phyloP scores from a whole-genome alignment of 495 filamentous ascomycete genomes.

The Halenospora varia region DNA sequence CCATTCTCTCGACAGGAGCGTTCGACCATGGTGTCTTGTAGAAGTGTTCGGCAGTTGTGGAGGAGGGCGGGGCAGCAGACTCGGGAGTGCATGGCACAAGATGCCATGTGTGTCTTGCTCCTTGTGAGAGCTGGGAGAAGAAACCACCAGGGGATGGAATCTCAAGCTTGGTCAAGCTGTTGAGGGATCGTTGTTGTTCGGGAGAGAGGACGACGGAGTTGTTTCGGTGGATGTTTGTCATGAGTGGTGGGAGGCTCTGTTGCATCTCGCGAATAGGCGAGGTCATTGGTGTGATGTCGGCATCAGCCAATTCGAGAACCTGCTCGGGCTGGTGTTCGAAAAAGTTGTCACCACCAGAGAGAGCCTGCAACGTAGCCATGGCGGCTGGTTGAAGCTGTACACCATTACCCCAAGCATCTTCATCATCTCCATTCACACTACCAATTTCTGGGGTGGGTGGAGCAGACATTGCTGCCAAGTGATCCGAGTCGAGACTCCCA shows the following conservation, averaged over 20 bases:
- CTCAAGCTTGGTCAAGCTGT: slow-evolving; percentile 62
- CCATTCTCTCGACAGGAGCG: slow-evolving; percentile 60
- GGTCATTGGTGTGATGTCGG: background rate
- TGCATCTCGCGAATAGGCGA: slow-evolving; percentile 26
- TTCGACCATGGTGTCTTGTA: slow-evolving; percentile 74
- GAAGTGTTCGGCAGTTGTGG: slow-evolving; percentile 77
- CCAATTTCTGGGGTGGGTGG: slow-evolving; percentile 75
- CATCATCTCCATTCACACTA: slow-evolving; percentile 42
- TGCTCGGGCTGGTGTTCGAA: slow-evolving; percentile 45
- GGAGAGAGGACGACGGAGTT: slow-evolving; percentile 32
- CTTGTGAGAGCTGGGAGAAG: slow-evolving; percentile 74
- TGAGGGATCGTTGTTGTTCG: slow-evolving; percentile 40
- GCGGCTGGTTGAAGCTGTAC: slow-evolving; percentile 77
- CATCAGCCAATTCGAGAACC: slow-evolving; percentile 40
- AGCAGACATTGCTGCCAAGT: slow-evolving; percentile 71
- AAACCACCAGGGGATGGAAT: slow-evolving; percentile 90
- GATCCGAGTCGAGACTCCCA: slow-evolving; percentile 81
- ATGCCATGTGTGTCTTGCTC: slow-evolving; percentile 75
- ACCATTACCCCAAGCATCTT: slow-evolving; percentile 52
- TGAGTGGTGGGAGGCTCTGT: slow-evolving; percentile 25
- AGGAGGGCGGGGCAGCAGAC: slow-evolving; percentile 54
- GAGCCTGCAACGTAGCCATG: slow-evolving; percentile 69
- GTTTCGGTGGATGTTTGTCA: slow-evolving; percentile 25
- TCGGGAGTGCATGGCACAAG: slow-evolving; percentile 37
- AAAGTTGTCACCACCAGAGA: slow-evolving; percentile 47